A percentile compares a stretch with the other conserved stretches of the same genome.
phyloP scores from a whole-genome alignment of 1,139 yeast genomes.

The Yamadazyma songkhlaensis region DNA sequence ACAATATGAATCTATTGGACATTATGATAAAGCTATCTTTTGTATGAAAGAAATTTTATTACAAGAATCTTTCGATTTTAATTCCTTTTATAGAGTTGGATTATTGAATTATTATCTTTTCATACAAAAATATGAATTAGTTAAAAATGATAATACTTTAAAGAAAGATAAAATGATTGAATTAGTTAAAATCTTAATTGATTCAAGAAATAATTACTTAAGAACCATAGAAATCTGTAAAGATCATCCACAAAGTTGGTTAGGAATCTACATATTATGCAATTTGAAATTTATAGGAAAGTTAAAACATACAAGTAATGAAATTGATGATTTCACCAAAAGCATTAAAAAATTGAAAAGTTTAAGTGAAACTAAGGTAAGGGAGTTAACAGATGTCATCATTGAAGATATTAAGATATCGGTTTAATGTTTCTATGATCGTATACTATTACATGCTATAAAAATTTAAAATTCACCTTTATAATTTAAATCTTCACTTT shows the following conservation, averaged over 20 bases:
- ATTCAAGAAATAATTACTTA: conserved; percentile 53
- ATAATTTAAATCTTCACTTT: conserved; percentile 41
- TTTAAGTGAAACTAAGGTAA: conserved; percentile 20
- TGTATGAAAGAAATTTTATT: conserved; percentile 69
- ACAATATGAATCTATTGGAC: conserved; percentile 57
- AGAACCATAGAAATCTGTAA: conserved; percentile 77
- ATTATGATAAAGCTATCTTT: conserved; percentile 64
- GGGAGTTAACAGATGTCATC: conserved; percentile 12
- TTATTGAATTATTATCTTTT: conserved; percentile 22
- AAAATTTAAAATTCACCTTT: conserved; percentile 43
- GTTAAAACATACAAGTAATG: conserved; percentile 19
- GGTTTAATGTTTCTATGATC: background rate
- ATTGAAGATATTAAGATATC: conserved; percentile 3
- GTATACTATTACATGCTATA: conserved; percentile 5
- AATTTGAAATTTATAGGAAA: conserved; percentile 21
- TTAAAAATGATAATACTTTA: conserved; percentile 15
- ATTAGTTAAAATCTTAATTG: conserved; percentile 24
- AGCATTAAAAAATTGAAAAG: conserved; percentile 20
- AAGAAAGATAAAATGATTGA: conserved; percentile 26
- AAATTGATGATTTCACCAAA: conserved; percentile 21
- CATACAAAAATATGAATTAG: conserved; percentile 17
- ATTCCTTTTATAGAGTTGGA: conserved; percentile 64
- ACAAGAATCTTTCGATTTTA: conserved; percentile 69
- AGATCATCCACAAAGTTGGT: conserved; percentile 69
- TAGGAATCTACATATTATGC: conserved; percentile 55